These are phyloP conservation scores for Fusarium cicatricum DNA, from an alignment of 2,329 filamentous ascomycete genomes.

Conservation along the genomic window DNA sequence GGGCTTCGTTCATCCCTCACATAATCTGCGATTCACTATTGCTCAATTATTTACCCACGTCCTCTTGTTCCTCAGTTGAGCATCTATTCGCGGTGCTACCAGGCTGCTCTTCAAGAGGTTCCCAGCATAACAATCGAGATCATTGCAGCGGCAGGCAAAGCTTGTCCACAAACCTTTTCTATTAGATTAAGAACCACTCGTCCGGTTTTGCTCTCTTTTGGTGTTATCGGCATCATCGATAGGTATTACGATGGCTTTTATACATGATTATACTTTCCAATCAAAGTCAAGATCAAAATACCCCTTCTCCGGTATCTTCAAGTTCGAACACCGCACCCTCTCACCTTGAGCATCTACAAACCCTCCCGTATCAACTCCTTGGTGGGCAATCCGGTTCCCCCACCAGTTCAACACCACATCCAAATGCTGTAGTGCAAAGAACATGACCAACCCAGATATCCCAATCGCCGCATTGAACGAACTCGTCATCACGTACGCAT, in stretches of 20 bases:
- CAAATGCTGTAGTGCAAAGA: conserved; percentile 36
- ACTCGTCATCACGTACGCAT: conserved; percentile 42
- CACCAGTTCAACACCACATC: conserved; percentile 37
- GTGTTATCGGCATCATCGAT: conserved; percentile 44
- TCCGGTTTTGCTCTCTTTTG: conserved; percentile 43
- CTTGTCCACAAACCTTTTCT: conserved; percentile 46
- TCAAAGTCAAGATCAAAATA: conserved; percentile 29
- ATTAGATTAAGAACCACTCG: conserved; percentile 42
- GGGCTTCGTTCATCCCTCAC: too few species aligned
- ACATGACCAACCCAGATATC: conserved; percentile 40
- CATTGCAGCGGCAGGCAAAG: conserved; percentile 39
- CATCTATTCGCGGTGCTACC: conserved; percentile 44
- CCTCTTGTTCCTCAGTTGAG: conserved; percentile 36
- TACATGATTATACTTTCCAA: conserved; percentile 23
- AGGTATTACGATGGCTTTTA: neutral
- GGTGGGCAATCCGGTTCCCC: conserved; percentile 27
- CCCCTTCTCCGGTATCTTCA: conserved; percentile 31
- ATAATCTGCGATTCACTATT: too few species aligned
- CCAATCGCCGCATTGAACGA: conserved; percentile 41
- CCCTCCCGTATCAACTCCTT: conserved; percentile 38
- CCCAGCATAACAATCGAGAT: conserved; percentile 40
- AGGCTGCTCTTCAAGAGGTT: conserved; percentile 35
- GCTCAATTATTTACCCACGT: too few species aligned
- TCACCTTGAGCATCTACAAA: conserved; percentile 14
- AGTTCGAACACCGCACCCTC: conserved; percentile 27